Conservation (phyloP, 2,329 filamentous ascomycete species). For the Cladosporium sp. region DNA sequence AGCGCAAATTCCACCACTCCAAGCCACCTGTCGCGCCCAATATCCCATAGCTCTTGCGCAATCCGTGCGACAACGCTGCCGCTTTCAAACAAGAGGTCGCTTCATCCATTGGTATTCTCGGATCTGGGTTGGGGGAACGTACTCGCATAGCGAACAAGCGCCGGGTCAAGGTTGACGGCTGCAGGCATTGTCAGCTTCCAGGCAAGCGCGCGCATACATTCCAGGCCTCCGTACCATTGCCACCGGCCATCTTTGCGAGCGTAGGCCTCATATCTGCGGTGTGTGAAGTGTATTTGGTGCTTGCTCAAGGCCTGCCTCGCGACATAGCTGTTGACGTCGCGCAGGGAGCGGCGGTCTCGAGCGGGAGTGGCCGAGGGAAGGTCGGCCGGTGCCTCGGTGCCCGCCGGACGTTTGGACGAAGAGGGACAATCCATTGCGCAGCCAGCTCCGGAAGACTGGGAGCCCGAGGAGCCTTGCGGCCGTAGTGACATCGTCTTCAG, state of each 20-base stretch:
- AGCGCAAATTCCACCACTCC: neutral
- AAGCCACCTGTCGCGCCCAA: neutral
- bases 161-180: conserved; percentile 50
- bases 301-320: conserved; percentile 6
- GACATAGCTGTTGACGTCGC: conserved; percentile 4
- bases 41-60: conserved; percentile 1
- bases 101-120: conserved; percentile 17
- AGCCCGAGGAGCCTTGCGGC: no score
- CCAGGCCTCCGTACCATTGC: conserved; percentile 27
- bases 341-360: neutral
- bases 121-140: conserved; percentile 35
- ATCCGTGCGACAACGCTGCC: neutral
- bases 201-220: neutral
- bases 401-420: no score
- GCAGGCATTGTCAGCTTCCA: conserved; percentile 16
- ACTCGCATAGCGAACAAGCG: conserved; percentile 50
- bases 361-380: no score
- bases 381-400: no score
- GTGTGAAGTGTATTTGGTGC: conserved; percentile 8
- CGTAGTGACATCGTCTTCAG: no score
- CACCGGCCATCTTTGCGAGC: conserved; percentile 31
- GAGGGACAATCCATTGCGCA: no score
- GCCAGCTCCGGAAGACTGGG: no score
- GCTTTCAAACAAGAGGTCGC: neutral
- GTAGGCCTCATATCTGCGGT: conserved; percentile 26